phyloP scores from a whole-genome alignment of 306 rosid genomes.

The Datisca glomerata region DNA sequence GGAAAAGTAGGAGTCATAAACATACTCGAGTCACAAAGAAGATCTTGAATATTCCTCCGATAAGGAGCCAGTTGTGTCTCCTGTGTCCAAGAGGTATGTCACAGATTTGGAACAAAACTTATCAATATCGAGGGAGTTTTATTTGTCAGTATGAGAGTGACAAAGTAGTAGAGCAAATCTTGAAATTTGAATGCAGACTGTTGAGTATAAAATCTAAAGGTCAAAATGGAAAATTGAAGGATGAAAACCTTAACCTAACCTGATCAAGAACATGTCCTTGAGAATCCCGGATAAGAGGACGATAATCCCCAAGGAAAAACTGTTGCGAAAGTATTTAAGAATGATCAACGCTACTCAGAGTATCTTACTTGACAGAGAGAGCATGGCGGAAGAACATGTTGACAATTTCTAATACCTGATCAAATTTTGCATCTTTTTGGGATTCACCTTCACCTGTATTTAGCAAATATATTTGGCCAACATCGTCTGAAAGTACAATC shows the following conservation, averaged over 20 bases:
- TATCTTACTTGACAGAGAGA: too few species aligned
- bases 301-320: constrained; percentile 91
- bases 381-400: background rate
- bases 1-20: constrained; percentile 20
- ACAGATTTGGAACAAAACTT: too few species aligned
- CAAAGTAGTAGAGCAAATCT: background rate
- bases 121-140: background rate
- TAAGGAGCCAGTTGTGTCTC: constrained; percentile 68
- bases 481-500: constrained; percentile 82
- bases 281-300: constrained; percentile 59
- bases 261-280: constrained; percentile 72
- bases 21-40: constrained; percentile 76
- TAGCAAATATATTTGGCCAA: constrained; percentile 76
- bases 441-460: constrained; percentile 89
- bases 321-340: constrained; percentile 22
- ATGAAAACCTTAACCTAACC: background rate
- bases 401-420: constrained; percentile 37
- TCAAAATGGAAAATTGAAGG: background rate
- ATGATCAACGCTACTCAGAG: constrained; percentile 5
- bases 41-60: constrained; percentile 73
- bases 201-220: background rate
- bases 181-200: background rate
- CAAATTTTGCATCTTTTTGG: constrained; percentile 75
- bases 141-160: background rate
- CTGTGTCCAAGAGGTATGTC: constrained; percentile 35